Conservation (phyloP, 306 rosid species). For the Castanospermum australe region DNA sequence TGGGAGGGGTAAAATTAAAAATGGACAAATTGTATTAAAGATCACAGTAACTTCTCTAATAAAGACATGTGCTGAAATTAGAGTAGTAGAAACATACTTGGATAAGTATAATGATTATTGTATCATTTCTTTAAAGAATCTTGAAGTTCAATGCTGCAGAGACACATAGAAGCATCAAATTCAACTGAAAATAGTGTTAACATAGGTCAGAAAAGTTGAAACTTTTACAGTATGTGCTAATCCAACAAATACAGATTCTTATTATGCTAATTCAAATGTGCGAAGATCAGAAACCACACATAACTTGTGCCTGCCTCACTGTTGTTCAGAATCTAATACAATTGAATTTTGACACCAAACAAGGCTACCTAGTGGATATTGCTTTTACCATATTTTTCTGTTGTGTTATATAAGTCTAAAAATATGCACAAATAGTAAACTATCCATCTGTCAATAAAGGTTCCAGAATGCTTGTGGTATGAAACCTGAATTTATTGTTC, state of each 20-base stretch:
- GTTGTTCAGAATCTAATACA: not conserved
- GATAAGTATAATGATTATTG: conserved; percentile 9
- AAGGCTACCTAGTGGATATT: conserved; percentile 22
- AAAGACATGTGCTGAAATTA: conserved; percentile 12
- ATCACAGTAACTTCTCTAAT: not conserved
- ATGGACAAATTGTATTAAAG: not conserved
- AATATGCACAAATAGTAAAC: conserved; percentile 11
- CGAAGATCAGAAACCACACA: conserved; percentile 8
- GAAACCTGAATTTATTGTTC: conserved; percentile 26
- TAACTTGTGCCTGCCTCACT: conserved; percentile 17
- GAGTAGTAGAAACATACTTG: conserved; percentile 34
- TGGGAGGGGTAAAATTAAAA: not conserved
- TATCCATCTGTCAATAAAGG: not conserved
- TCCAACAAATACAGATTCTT: conserved; percentile 1
- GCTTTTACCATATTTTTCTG: conserved; percentile 11
- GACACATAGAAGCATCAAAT: conserved; percentile 14
- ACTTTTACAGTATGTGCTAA: not conserved
- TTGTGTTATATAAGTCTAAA: not conserved
- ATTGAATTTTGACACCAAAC: conserved; percentile 25
- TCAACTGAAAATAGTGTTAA: not conserved
- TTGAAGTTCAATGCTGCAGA: conserved; percentile 24
- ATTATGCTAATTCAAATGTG: conserved; percentile 10
- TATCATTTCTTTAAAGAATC: conserved; percentile 22
- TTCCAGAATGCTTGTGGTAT: conserved; percentile 24
- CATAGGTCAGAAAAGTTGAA: conserved; percentile 19